A percentile compares a stretch with the other conserved stretches of the same genome.
These are phyloP conservation scores for Mycena belliarum DNA, from an alignment of 768 basidiomycete species.

Conservation along the genomic window DNA sequence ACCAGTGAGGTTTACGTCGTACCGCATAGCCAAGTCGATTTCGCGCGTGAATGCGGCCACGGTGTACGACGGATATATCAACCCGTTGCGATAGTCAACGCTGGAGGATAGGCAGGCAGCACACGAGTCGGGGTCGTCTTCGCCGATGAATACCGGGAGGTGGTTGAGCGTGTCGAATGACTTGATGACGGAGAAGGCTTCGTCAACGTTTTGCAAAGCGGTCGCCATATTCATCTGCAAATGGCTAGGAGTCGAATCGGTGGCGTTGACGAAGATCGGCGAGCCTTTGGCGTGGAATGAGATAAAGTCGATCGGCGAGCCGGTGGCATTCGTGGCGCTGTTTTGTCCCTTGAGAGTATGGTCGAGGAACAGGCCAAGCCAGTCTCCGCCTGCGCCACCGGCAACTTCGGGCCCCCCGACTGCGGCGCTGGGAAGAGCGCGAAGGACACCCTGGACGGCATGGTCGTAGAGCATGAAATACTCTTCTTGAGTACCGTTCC, in stretches of 20 bases:
- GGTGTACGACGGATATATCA: constrained; percentile 22
- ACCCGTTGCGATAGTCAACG: constrained; percentile 20
- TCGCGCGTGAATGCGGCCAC: constrained; percentile 20
- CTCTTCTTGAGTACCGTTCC: constrained; percentile 21
- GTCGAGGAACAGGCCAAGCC: constrained; percentile 19
- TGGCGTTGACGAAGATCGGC: constrained; percentile 17
- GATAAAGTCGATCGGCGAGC: constrained; percentile 20
- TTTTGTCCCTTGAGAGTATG: constrained; percentile 19
- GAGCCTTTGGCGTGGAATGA: constrained; percentile 22
- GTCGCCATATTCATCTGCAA: constrained; percentile 22
- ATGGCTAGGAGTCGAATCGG: constrained; percentile 14
- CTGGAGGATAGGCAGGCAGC: constrained; percentile 14
- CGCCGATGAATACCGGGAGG: constrained; percentile 18
- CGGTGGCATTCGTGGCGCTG: constrained; percentile 10
- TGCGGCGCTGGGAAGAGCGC: constrained; percentile 19
- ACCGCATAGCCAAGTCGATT: constrained; percentile 12
- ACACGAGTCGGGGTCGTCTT: constrained; percentile 21
- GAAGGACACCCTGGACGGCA: constrained; percentile 20
- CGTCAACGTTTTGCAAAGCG: constrained; percentile 16
- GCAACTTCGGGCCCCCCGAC: constrained; percentile 20
- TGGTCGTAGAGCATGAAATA: constrained; percentile 22
- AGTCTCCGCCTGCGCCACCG: constrained; percentile 19
- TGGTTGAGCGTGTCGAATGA: constrained; percentile 16
- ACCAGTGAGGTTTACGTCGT: constrained; percentile 19
- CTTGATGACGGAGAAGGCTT: constrained; percentile 19